Percentiles rank a stretch among this genome's conserved stretches.
These are phyloP conservation scores for Trichophyton verrucosum DNA, from an alignment of 2,329 filamentous ascomycete genomes.

Conservation along the genomic window DNA sequence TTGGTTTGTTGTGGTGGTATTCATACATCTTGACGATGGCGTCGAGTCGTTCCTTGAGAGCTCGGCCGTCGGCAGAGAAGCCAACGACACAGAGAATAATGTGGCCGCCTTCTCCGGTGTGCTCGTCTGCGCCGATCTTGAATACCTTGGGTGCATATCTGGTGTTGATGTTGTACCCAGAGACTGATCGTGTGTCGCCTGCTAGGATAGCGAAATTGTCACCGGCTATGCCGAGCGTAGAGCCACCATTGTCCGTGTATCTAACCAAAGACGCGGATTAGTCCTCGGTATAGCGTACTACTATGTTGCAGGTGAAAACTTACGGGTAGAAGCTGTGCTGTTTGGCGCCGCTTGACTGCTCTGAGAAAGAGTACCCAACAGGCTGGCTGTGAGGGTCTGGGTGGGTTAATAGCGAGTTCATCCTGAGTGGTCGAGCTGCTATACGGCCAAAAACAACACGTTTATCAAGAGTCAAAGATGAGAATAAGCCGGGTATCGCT, in stretches of 20 bases:
- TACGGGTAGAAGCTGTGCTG: constrained; percentile 91
- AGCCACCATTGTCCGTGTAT: constrained; percentile 96
- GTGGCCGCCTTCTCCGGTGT: constrained; percentile 69
- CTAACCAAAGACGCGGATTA: constrained; percentile 17
- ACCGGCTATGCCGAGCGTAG: constrained; percentile 87
- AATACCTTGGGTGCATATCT: constrained; percentile 92
- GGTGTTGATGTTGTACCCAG: constrained; percentile 98
- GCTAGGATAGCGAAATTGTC: constrained; percentile 92
- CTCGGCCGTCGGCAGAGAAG: constrained; percentile 88
- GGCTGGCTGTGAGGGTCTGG: constrained; percentile 39
- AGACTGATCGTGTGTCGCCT: constrained; percentile 89
- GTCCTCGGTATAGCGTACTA: constrained; percentile 5
- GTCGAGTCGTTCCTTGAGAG: constrained; percentile 86
- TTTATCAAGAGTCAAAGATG: not conserved
- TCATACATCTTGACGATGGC: constrained; percentile 97
- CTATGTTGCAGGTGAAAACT: constrained; percentile 21
- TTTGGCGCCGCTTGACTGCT: constrained; percentile 38
- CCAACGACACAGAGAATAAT: constrained; percentile 90
- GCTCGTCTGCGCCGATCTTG: constrained; percentile 84
- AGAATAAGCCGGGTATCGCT: not conserved
- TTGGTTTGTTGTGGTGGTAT: constrained; percentile 94
- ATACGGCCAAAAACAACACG: not conserved
- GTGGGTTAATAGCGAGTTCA: constrained; percentile 43
- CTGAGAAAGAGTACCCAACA: constrained; percentile 49
- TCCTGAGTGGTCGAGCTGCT: constrained; percentile 22